Percentiles rank a stretch among this genome's conserved stretches.
phyloP scores from a whole-genome alignment of 495 filamentous ascomycete species.

The Tuber aestivum region DNA sequence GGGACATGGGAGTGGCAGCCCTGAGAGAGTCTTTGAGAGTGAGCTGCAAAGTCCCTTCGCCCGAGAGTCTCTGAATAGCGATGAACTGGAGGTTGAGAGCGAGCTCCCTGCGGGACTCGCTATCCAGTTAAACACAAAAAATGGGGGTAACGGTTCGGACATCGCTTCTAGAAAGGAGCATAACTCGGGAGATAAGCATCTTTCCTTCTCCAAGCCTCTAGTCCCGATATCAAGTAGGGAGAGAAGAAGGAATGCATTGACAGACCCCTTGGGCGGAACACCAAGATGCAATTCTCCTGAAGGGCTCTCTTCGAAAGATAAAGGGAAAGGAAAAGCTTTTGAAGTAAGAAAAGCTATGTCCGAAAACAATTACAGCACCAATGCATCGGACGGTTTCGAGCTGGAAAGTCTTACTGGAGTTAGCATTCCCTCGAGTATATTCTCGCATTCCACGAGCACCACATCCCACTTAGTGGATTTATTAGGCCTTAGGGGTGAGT shows the following conservation, averaged over 20 bases:
- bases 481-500: neutral
- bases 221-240: neutral
- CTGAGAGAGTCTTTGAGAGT: neutral
- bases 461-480: neutral
- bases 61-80: neutral
- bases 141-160: neutral
- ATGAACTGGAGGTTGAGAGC: neutral
- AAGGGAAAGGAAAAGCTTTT: neutral
- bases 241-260: neutral
- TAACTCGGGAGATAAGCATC: neutral
- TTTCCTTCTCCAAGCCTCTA: neutral
- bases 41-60: neutral
- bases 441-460: neutral
- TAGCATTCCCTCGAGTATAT: neutral
- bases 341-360: neutral
- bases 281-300: neutral
- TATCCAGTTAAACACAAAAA: neutral
- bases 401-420: neutral
- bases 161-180: neutral
- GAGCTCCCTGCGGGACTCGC: neutral
- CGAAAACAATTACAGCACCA: neutral
- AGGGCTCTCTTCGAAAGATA: neutral
- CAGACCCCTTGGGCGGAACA: neutral
- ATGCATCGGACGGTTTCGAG: neutral
- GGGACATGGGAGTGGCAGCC: conserved; percentile 8